Conservation (phyloP, 371 early-diverging fungal species). For the Rhizopus sp. region DNA sequence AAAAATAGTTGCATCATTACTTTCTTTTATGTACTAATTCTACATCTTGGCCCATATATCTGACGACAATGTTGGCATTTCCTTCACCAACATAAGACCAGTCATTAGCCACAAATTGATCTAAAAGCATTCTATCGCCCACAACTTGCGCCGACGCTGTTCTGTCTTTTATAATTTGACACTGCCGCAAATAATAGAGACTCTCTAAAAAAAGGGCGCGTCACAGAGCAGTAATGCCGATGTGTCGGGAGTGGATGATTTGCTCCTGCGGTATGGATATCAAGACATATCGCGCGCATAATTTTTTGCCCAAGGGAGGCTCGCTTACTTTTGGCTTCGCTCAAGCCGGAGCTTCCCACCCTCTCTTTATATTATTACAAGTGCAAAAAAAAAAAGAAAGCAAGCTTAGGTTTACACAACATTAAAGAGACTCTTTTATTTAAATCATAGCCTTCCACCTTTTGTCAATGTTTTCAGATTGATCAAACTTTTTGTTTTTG, state of each 20-base stretch:
- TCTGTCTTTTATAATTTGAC: too few relatives aligned
- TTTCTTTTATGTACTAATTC: slow-evolving; percentile 25
- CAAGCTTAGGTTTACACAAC: too few relatives aligned
- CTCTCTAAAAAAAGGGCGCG: slow-evolving; percentile 51
- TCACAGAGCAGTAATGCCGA: slow-evolving; percentile 24
- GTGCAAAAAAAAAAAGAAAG: slow-evolving; percentile 10
- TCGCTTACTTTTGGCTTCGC: slow-evolving; percentile 46
- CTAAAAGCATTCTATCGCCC: slow-evolving; percentile 4
- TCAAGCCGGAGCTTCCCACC: slow-evolving; percentile 43
- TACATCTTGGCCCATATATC: slow-evolving; percentile 31
- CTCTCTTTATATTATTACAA: slow-evolving; percentile 2
- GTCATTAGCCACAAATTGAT: slow-evolving; percentile 11
- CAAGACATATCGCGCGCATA: slow-evolving; percentile 66
- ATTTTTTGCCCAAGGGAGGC: slow-evolving; percentile 43
- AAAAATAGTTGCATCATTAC: background rate
- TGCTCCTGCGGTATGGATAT: slow-evolving; percentile 57
- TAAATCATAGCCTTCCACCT: slow-evolving; percentile 13
- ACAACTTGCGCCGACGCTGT: slow-evolving; percentile 13
- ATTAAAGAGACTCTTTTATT: background rate
- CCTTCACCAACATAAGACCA: slow-evolving; percentile 56
- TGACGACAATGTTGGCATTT: slow-evolving; percentile 46
- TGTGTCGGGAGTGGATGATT: slow-evolving; percentile 43
- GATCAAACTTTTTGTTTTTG: slow-evolving; percentile 64
- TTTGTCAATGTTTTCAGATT: slow-evolving; percentile 66
- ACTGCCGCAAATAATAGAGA: background rate